Base-by-base conservation (phyloP, 2,329 filamentous ascomycete genomes). In the Macrophomina tecta region DNA sequence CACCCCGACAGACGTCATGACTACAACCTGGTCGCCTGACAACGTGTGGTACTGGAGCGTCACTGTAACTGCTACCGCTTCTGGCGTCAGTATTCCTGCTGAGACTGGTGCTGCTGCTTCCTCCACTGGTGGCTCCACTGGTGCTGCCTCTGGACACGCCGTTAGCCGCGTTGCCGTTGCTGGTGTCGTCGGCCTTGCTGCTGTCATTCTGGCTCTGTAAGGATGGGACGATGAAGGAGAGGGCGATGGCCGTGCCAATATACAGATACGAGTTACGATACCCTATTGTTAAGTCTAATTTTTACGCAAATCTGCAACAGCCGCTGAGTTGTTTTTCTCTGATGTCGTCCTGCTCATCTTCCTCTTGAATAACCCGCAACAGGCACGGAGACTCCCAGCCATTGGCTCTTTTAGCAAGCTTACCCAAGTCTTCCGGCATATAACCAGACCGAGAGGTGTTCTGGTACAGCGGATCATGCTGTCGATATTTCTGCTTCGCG, bases 51-150 rank as follows among this genome's bases (percentile, higher is more conserved):
- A 72, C 38, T 67, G 68, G 34, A 69, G 63, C 18, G 70, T 73
- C 9, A 72, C 70, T 0, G 65, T 76, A 23, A 73, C 70, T 46
- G 73, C 72, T 42, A 69, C 73, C 2, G 74, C 73, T 6, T 65
- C 69, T n/a, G 61, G 46, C 46, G 61, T 53, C 5, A 53, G 8
- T 16, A 5, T 42, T 7, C 14, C 46, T 1, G n/a, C 61, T 3
- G 34, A n/a, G 6, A 52, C 46, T 23, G 34, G 34, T 8, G 23
- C 16, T 48, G 14, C 60, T 23, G 60, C 60, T 16, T 36, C 60
- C 3, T 45, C 60, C n/a, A 38, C 14, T 2, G 60, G 18, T 7
- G n/a, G 30, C 46, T 23, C 60, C 4, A 9, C 32, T 3, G 49
- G 30, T 16, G 46, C 9, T 32, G 61, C 48, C 18, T 23, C 48